Evolutionary conservation across 2,329 filamentous ascomycete species (phyloP).

Genomic region (Alternaria hordeiaustralica): DNA sequence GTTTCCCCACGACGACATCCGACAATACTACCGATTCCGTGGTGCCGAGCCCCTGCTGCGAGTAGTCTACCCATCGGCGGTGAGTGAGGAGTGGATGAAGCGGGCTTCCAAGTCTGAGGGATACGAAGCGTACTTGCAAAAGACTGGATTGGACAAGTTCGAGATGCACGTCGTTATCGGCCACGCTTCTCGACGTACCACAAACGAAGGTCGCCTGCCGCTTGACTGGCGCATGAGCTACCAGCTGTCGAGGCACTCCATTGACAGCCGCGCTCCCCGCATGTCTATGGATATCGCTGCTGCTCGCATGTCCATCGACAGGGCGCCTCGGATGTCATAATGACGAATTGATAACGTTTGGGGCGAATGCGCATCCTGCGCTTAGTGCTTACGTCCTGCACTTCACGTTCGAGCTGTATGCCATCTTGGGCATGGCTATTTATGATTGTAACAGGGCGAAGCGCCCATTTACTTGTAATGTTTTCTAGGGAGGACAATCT

Average conservation of each 20-base stretch:
- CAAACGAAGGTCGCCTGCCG: conserved; percentile 16
- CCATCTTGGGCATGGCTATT: not conserved
- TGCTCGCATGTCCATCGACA: conserved; percentile 13
- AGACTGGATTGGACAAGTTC: conserved; percentile 11
- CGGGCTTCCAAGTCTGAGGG: conserved; percentile 14
- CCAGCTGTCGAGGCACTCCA: conserved; percentile 7
- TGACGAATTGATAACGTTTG: conserved; percentile 7
- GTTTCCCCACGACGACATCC: conserved; percentile 20
- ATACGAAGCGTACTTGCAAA: conserved; percentile 16
- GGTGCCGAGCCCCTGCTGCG: conserved; percentile 22
- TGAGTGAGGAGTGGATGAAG: conserved; percentile 21
- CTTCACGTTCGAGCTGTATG: not conserved
- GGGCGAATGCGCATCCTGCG: not conserved
- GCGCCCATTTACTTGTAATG: conserved; percentile 8
- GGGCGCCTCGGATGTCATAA: conserved; percentile 4
- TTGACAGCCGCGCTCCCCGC: conserved; percentile 8
- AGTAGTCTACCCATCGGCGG: conserved; percentile 17
- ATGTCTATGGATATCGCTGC: conserved; percentile 14
- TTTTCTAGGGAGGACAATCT: not conserved
- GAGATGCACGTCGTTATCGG: conserved; percentile 20
- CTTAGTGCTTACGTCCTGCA: not conserved
- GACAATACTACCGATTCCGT: conserved; percentile 21
- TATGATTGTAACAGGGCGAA: not conserved
- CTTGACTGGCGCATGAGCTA: conserved; percentile 21
- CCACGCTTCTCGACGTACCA: conserved; percentile 17